phyloP scores from a whole-genome alignment of 306 rosid genomes.

The Fragaria ananassa region DNA sequence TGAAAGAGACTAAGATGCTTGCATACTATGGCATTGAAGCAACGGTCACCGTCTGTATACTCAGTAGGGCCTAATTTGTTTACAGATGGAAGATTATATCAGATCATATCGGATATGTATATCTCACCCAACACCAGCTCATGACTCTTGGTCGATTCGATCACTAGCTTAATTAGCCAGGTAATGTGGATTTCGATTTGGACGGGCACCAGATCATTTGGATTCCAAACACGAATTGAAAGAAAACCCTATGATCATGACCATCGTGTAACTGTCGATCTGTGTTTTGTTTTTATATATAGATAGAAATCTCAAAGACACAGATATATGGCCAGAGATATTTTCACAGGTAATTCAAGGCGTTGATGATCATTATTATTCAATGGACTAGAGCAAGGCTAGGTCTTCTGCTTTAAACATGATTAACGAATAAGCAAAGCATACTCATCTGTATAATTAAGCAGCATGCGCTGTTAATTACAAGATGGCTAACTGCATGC shows the following conservation, averaged over 20 bases:
- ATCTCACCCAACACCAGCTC: background rate
- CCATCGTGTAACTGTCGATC: no score
- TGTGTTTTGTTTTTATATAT: no score
- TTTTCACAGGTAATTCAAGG: background rate
- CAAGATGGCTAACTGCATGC: background rate
- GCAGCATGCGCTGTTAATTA: background rate
- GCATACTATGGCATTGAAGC: background rate
- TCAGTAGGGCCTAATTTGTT: constrained; percentile 6
- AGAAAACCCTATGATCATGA: background rate
- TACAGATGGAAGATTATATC: background rate
- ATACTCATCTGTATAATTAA: background rate
- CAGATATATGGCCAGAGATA: background rate
- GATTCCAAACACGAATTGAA: background rate
- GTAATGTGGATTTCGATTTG: background rate
- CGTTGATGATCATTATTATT: background rate
- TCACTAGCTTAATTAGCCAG: background rate
- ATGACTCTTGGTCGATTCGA: background rate
- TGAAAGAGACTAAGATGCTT: constrained; percentile 10
- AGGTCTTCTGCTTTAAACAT: background rate
- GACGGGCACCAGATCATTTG: background rate
- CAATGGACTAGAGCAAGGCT: background rate
- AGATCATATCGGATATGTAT: background rate
- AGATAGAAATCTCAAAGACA: background rate
- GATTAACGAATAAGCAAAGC: constrained; percentile 1
- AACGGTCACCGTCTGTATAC: constrained; percentile 5